Evolutionary conservation across 2,329 filamentous ascomycete species (phyloP).

Genomic region (Escovopsis sp.): DNA sequence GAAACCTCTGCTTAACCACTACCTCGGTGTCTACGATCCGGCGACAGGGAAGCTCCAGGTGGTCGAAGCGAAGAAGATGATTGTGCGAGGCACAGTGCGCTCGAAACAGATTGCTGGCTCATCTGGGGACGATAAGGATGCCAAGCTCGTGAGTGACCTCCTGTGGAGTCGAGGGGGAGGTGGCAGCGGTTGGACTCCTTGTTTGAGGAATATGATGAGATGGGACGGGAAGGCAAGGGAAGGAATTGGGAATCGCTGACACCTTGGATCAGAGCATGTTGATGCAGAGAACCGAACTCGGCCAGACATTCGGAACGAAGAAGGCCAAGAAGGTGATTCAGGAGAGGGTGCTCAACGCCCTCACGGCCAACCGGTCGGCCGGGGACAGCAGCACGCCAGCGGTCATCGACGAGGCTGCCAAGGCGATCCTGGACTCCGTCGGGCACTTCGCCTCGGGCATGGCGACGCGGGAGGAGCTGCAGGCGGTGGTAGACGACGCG

Average conservation of each 20-base stretch:
- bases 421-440: slow-evolving; percentile 48
- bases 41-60: slow-evolving; percentile 42
- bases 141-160: slow-evolving; percentile 2
- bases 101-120: slow-evolving; percentile 36
- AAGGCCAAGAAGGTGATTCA: slow-evolving; percentile 68
- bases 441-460: slow-evolving; percentile 46
- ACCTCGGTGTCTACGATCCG: slow-evolving; percentile 49
- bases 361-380: slow-evolving; percentile 28
- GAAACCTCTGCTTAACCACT: slow-evolving; percentile 39
- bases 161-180: too few relatives aligned
- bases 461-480: slow-evolving; percentile 49
- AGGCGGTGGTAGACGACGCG: slow-evolving; percentile 46
- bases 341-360: slow-evolving; percentile 55
- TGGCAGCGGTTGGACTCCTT: too few relatives aligned
- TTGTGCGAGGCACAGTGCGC: slow-evolving; percentile 40
- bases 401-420: slow-evolving; percentile 38
- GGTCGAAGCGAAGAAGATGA: slow-evolving; percentile 49
- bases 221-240: not conserved
- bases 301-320: slow-evolving; percentile 69
- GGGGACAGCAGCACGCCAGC: slow-evolving; percentile 23
- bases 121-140: slow-evolving; percentile 21
- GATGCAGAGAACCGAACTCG: slow-evolving; percentile 52
- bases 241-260: slow-evolving; percentile 3
- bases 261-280: slow-evolving; percentile 33
- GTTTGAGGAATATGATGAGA: too few relatives aligned